Evolutionary conservation across 2,329 filamentous ascomycete species (phyloP), one percentile per base, ranked within the genome.

Genomic region (Ilyonectria sp.): DNA sequence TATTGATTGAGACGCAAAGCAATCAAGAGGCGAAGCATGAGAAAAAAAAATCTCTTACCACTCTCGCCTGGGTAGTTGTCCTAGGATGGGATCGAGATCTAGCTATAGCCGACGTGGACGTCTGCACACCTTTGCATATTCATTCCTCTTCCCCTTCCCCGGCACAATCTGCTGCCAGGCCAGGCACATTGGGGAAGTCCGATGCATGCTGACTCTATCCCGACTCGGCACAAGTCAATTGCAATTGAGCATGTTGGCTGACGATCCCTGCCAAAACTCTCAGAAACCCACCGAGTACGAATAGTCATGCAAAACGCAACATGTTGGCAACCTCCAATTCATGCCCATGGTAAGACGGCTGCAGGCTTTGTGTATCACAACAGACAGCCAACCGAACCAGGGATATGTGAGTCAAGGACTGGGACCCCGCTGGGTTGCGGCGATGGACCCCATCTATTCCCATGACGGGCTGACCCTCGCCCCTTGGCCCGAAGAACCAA

Each of bases 61-160:
- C 56, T 26, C 53, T 46, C 62, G 56, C 53, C 19, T 35, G 58
- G 21, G 47, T 53, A 40, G 53, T 35, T 70, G 72, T 71, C 65
- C 74, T 62, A 60, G 61, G 67, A 67, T 69, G 68, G 72, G 72
- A 77, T 77, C 74, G 75, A 77, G 75, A 77, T 77, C 73, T 72
- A 66, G 50, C 58, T 68, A 44, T 35, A 46, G 44, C 50, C 35
- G 44, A 56, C 47, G 37, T 60, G 50, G 56, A 44, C 19, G 63
- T 55, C 50, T 44, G 44, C 46, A 19, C 37, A 60, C 49, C 35
- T 59, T 17, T 55, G 56, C 55, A 65, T 49, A 55, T 55, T 33
- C 26, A 26, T 26, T 26, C 26, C 26, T 21, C 46, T 21, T 19
- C 50, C 40, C 21, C 52, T 60, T 50, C 57, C 62, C 43, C 23